These are phyloP conservation scores for Epichloe coenophiala DNA, from an alignment of 2,329 filamentous ascomycete species.

Conservation along the genomic window DNA sequence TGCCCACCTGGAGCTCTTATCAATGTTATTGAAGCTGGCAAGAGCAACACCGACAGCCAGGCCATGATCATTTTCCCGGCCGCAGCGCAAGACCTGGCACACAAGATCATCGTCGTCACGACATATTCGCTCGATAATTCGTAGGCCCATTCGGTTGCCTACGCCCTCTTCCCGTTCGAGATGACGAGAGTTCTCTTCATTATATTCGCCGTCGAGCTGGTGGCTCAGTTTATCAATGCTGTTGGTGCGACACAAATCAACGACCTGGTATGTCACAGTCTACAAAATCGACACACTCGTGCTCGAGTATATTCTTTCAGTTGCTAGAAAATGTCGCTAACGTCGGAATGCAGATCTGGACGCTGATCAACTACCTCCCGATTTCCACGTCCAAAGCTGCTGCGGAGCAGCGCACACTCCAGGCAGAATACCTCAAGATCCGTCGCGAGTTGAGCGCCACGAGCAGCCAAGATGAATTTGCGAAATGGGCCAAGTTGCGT, in stretches of 20 bases:
- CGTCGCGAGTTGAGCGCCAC: constrained; percentile 75
- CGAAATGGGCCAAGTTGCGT: constrained; percentile 48
- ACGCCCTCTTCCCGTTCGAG: constrained; percentile 11
- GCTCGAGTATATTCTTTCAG: not conserved
- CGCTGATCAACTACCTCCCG: constrained; percentile 64
- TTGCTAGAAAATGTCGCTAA: not conserved
- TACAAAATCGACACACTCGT: not conserved
- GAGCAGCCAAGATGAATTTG: constrained; percentile 92
- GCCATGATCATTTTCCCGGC: not conserved
- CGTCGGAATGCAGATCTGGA: constrained; percentile 57
- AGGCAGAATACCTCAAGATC: constrained; percentile 65
- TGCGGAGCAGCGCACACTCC: constrained; percentile 53
- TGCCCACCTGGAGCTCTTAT: not conserved
- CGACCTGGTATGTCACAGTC: constrained; percentile 28
- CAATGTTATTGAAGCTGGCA: not conserved
- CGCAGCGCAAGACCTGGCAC: not conserved
- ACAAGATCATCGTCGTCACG: not conserved
- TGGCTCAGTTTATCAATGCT: constrained; percentile 73
- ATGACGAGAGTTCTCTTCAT: constrained; percentile 75
- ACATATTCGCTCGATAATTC: not conserved
- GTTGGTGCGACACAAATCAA: constrained; percentile 59
- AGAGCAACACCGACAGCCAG: not conserved
- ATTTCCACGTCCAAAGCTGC: constrained; percentile 55
- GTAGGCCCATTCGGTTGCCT: no score
- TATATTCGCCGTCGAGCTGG: constrained; percentile 67